Evolutionary conservation across 78 protist genomes (phyloP).

Genomic region (Dictyostelium capitatum): DNA sequence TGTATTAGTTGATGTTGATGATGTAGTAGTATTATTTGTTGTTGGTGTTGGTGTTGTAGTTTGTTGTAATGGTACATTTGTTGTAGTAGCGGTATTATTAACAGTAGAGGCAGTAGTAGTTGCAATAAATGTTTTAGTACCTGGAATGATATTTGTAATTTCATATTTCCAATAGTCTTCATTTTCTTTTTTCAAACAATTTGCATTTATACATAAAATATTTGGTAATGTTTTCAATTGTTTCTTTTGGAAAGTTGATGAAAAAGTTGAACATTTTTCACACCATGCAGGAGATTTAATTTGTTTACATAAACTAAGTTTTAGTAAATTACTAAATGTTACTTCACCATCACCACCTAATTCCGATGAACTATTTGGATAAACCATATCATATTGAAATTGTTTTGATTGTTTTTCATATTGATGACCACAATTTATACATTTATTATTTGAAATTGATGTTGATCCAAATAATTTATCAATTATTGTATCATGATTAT

Average conservation of each 20-base stretch:
- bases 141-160: slow-evolving; percentile 40
- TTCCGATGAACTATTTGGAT: slow-evolving; percentile 37
- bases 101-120: not conserved
- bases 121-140: slow-evolving; percentile 36
- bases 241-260: slow-evolving; percentile 57
- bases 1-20: slow-evolving; percentile 1
- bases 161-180: slow-evolving; percentile 81
- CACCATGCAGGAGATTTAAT: slow-evolving; percentile 82
- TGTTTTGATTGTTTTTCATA: slow-evolving; percentile 52
- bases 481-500: slow-evolving; percentile 49
- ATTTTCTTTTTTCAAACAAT: slow-evolving; percentile 65
- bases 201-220: slow-evolving; percentile 68
- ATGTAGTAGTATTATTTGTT: not conserved
- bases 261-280: slow-evolving; percentile 64
- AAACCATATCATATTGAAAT: slow-evolving; percentile 40
- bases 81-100: not conserved
- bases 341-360: slow-evolving; percentile 30
- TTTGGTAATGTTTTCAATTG: slow-evolving; percentile 60
- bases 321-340: slow-evolving; percentile 37
- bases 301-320: slow-evolving; percentile 44
- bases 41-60: not conserved
- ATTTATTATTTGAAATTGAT: slow-evolving; percentile 52
- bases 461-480: slow-evolving; percentile 65
- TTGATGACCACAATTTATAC: slow-evolving; percentile 76
- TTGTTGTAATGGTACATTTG: not conserved